Evolutionary conservation across 306 rosid genomes (phyloP).

Genomic region (apple (Malus domestica)): DNA sequence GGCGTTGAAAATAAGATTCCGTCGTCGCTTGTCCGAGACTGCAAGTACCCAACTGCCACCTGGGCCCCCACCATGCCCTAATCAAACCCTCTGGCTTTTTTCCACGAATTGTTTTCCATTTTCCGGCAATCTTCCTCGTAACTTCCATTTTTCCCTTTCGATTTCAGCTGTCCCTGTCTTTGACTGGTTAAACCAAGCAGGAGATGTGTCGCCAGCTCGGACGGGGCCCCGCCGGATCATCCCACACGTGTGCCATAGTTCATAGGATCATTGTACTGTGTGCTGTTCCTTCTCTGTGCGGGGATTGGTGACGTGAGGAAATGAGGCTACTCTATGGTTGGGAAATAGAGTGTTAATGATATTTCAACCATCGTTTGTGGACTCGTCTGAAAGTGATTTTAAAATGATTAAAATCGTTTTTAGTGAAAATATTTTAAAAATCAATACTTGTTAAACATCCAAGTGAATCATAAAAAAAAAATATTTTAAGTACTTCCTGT

Average conservation of each 20-base stretch:
- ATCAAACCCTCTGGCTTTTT: slow-evolving; percentile 5
- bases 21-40: not conserved
- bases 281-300: not conserved
- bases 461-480: no score
- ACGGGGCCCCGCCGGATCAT: slow-evolving; percentile 1
- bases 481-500: accelerated
- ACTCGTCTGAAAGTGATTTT: no score
- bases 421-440: no score
- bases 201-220: slow-evolving; percentile 17
- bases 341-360: not conserved
- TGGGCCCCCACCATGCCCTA: not conserved
- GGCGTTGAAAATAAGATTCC: slow-evolving; percentile 1
- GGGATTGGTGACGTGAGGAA: not conserved
- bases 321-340: not conserved
- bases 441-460: no score
- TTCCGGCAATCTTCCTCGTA: not conserved
- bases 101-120: not conserved
- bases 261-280: not conserved
- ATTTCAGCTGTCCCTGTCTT: slow-evolving; percentile 3
- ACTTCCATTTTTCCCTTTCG: not conserved
- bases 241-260: slow-evolving; percentile 7
- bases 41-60: not conserved
- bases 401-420: no score
- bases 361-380: not conserved
- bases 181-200: not conserved